Conservation (phyloP, 257 asterid species). For the Solanum tarapatanum region DNA sequence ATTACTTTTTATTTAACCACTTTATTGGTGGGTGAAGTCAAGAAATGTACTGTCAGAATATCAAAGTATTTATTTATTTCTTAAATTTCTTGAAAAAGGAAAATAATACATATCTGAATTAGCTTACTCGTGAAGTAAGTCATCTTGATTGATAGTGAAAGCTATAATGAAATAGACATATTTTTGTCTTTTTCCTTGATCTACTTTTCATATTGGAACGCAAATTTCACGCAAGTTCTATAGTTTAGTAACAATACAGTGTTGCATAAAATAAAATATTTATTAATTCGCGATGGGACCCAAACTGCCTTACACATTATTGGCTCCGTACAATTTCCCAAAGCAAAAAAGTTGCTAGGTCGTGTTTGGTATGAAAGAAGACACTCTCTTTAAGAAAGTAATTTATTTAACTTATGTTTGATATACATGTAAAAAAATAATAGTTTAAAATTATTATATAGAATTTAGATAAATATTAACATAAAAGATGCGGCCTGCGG, state of each 20-base stretch:
- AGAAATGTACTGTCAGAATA: background rate
- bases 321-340: background rate
- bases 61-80: background rate
- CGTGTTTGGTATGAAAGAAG: background rate
- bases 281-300: background rate
- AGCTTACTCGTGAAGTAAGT: background rate
- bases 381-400: no score
- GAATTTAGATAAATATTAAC: no score
- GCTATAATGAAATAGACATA: no score
- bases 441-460: no score
- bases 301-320: background rate
- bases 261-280: background rate
- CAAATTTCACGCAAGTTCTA: background rate
- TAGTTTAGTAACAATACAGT: background rate
- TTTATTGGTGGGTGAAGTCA: background rate
- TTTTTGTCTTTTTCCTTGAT: background rate
- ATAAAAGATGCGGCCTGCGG: no score
- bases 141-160: no score
- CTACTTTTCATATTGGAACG: background rate
- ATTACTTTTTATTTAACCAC: background rate
- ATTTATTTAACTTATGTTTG: background rate
- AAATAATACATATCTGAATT: no score
- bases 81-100: background rate
- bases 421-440: background rate
- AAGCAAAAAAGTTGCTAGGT: background rate